Evolutionary conservation across 805 yeast genomes (phyloP).

Genomic region (Nematodospora valgi): DNA sequence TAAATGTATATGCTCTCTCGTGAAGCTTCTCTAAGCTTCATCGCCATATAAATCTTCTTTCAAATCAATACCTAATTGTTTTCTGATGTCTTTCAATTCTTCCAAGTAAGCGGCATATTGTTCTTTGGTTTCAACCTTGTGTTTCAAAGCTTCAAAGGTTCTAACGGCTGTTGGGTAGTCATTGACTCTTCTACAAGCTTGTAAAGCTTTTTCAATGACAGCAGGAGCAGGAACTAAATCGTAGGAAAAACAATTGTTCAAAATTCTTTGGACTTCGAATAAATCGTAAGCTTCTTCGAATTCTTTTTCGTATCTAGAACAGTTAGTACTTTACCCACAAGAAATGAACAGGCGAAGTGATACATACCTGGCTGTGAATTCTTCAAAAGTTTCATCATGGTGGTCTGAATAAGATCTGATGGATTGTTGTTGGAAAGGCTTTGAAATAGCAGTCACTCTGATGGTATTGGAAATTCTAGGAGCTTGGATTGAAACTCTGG

Average conservation of each 20-base stretch:
- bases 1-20: neutral
- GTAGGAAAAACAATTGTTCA: constrained; percentile 97
- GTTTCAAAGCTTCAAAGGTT: constrained; percentile 94
- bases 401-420: constrained; percentile 84
- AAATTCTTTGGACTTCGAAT: constrained; percentile 68
- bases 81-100: constrained; percentile 86
- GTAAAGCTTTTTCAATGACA: constrained; percentile 90
- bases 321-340: constrained; percentile 19
- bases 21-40: constrained; percentile 17
- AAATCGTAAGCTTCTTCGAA: constrained; percentile 62
- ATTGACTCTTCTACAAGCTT: constrained; percentile 98
- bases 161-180: constrained; percentile 98
- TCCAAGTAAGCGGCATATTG: constrained; percentile 96
- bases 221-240: constrained; percentile 98
- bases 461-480: constrained; percentile 23
- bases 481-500: constrained; percentile 25
- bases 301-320: constrained; percentile 80
- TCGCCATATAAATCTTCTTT: constrained; percentile 75
- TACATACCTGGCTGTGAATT: constrained; percentile 75
- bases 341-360: neutral
- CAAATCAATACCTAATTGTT: constrained; percentile 88
- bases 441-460: constrained; percentile 17
- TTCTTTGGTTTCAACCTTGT: constrained; percentile 90
- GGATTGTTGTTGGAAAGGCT: constrained; percentile 18
- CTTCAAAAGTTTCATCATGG: constrained; percentile 92